Percentiles rank a stretch among this genome's conserved stretches.
phyloP scores from a whole-genome alignment of 257 asterid genomes.

The Gynochthodes officinalis region DNA sequence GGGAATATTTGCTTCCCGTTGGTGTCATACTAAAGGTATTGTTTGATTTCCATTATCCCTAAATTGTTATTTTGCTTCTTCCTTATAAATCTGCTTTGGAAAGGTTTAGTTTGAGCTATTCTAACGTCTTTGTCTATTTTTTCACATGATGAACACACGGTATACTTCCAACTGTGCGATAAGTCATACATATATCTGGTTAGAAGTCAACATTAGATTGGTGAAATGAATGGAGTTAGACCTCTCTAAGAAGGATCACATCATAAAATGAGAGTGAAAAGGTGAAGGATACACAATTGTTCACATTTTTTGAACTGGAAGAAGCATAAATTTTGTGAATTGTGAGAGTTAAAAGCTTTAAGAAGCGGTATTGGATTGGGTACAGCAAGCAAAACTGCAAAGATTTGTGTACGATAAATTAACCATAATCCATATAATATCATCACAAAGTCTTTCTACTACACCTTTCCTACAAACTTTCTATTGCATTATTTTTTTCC shows the following conservation, averaged over 20 bases:
- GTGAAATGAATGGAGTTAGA: neutral
- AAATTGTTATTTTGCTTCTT: neutral
- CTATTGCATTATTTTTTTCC: too few species aligned
- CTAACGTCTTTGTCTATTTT: neutral
- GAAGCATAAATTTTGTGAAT: neutral
- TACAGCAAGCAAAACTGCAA: too few species aligned
- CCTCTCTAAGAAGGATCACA: neutral
- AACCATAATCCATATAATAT: too few species aligned
- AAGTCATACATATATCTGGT: neutral
- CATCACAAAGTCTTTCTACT: too few species aligned
- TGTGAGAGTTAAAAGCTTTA: neutral
- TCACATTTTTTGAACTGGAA: neutral
- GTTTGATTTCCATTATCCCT: neutral
- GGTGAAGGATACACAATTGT: neutral
- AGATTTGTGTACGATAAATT: too few species aligned
- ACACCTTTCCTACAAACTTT: too few species aligned
- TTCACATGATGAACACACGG: neutral
- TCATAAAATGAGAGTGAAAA: too few species aligned
- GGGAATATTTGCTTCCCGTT: slow-evolving; percentile 94
- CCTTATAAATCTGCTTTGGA: neutral
- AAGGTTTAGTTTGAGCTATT: neutral
- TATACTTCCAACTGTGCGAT: neutral
- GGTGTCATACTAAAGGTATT: slow-evolving; percentile 85
- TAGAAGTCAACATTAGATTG: neutral
- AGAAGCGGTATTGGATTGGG: too few species aligned